Evolutionary conservation across 2,329 filamentous ascomycete genomes (phyloP).

Genomic region (Onygena corvina): DNA sequence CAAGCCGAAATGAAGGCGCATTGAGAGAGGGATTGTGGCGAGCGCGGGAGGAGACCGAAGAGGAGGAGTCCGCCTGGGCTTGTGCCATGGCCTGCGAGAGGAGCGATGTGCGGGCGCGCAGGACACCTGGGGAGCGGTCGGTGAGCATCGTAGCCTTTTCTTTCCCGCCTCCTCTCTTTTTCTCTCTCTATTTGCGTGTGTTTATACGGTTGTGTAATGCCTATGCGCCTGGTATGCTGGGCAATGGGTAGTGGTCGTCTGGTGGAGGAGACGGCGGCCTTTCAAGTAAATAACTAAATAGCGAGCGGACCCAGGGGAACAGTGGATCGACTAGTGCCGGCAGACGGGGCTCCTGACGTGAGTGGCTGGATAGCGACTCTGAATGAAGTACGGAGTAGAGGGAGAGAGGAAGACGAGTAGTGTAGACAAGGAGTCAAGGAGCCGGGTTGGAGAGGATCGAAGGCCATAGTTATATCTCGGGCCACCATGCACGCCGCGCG

Average conservation of each 20-base stretch:
- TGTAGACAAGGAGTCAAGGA: background rate
- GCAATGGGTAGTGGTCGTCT: background rate
- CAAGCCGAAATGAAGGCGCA: slow-evolving; percentile 23
- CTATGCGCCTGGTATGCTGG: background rate
- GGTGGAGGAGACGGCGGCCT: background rate
- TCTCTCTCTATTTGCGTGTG: background rate
- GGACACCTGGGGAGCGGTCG: background rate
- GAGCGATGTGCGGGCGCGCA: background rate
- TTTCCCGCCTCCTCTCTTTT: background rate
- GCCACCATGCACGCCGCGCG: background rate
- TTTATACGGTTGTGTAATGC: background rate
- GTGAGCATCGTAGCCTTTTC: slow-evolving; percentile 1
- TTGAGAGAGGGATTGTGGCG: slow-evolving; percentile 10
- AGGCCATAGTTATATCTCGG: background rate
- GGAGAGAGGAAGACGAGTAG: background rate
- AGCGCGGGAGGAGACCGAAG: slow-evolving; percentile 10
- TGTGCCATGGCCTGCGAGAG: slow-evolving; percentile 6
- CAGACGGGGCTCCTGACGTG: background rate
- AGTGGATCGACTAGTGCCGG: background rate
- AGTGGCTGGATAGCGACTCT: background rate
- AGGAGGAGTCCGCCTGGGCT: slow-evolving; percentile 3
- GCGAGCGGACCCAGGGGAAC: background rate
- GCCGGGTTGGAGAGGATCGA: background rate
- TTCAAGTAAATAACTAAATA: background rate
- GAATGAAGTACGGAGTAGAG: background rate